phyloP scores from a whole-genome alignment of 176 grass and related monocot genomes.

The Bromus sterilis region DNA sequence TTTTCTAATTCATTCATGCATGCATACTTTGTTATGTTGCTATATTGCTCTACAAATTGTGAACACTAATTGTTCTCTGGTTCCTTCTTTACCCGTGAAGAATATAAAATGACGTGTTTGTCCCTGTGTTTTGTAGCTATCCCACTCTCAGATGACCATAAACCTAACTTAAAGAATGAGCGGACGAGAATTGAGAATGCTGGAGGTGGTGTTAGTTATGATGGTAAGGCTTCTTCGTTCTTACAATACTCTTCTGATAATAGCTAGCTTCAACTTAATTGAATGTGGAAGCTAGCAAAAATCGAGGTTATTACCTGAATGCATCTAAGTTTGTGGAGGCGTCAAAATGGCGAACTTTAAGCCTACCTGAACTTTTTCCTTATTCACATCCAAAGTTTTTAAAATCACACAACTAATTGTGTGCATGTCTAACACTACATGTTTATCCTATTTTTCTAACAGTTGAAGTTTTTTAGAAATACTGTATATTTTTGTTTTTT shows the following conservation, averaged over 20 bases:
- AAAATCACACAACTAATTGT: not conserved
- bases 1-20: not conserved
- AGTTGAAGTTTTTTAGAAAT: conserved; percentile 21
- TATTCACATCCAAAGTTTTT: not conserved
- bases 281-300: not conserved
- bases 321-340: not conserved
- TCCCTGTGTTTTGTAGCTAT: conserved; percentile 52
- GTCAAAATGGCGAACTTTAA: not conserved
- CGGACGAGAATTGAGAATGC: conserved; percentile 68
- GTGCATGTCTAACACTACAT: not conserved
- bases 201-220: conserved; percentile 60
- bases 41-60: conserved; percentile 16
- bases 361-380: not conserved
- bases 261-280: not conserved
- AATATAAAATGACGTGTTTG: not conserved
- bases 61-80: not conserved
- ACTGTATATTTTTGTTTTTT: not conserved
- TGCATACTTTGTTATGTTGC: not conserved
- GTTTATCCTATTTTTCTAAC: not conserved
- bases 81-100: not conserved
- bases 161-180: conserved; percentile 81
- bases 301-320: not conserved
- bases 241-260: not conserved
- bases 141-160: conserved; percentile 82
- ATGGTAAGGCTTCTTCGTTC: conserved; percentile 49